These are phyloP conservation scores for Aspergillus eucalypticola DNA, from an alignment of 2,329 filamentous ascomycete genomes.

Conservation along the genomic window DNA sequence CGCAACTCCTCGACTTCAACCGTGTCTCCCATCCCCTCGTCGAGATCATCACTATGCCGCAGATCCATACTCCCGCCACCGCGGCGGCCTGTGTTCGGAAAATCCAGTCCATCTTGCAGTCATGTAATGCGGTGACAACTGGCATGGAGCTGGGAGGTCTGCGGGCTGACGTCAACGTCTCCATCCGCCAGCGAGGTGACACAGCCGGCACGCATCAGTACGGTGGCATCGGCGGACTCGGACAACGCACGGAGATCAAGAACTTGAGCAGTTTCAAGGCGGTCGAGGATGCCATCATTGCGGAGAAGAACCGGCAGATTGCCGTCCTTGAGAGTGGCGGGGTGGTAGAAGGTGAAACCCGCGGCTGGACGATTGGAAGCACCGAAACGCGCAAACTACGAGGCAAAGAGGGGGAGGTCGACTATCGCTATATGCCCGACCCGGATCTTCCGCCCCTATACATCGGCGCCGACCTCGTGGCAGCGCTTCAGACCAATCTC, in stretches of 20 bases:
- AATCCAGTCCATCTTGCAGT: constrained; percentile 75
- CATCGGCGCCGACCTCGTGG: constrained; percentile 69
- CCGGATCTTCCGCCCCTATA: constrained; percentile 81
- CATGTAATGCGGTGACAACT: constrained; percentile 80
- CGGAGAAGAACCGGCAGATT: constrained; percentile 89
- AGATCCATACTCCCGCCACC: constrained; percentile 82
- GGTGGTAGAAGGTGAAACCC: constrained; percentile 77
- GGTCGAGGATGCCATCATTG: constrained; percentile 89
- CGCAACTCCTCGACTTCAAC: constrained; percentile 88
- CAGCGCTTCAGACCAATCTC: constrained; percentile 62
- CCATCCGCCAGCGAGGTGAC: constrained; percentile 65
- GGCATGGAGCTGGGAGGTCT: constrained; percentile 94
- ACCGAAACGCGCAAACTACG: constrained; percentile 78
- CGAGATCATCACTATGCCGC: constrained; percentile 90
- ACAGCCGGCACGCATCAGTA: constrained; percentile 50
- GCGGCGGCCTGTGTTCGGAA: constrained; percentile 88
- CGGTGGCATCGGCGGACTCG: constrained; percentile 63
- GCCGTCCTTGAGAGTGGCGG: constrained; percentile 73
- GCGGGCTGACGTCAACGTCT: constrained; percentile 93
- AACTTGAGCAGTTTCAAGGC: constrained; percentile 94
- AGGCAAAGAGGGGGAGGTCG: constrained; percentile 94
- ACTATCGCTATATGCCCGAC: constrained; percentile 98
- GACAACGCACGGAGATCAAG: constrained; percentile 94
- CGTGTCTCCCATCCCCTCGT: constrained; percentile 87
- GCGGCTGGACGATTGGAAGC: constrained; percentile 86